Evolutionary conservation across 2,329 filamentous ascomycete species (phyloP), one percentile per base, ranked within the genome.

Genomic region (Fusarium subtropicale): DNA sequence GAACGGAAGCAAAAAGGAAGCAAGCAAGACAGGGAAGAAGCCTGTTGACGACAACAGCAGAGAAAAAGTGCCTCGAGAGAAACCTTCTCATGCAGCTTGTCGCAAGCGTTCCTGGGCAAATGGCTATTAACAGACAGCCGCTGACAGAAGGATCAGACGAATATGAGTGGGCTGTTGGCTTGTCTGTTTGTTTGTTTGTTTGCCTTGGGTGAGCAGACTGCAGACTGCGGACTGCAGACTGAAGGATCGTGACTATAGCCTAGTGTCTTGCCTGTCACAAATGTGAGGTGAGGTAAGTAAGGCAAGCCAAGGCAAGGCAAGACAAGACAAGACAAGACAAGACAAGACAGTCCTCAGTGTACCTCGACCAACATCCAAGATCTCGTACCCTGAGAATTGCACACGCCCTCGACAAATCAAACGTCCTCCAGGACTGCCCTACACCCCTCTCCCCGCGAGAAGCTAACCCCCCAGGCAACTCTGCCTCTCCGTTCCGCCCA

Each of bases 1-100:
- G 47, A 34, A n/a, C 46, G 45, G 66, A 69, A 69, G 60, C 51
- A 65, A 57, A 62, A 41, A 61, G 39, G 39, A 65, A 62, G 42
- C 52, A 57, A 44, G 51, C 55, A 12, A 20, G 26, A 41, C 66
- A 68, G 66, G 66, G 66, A 63, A 67, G 41, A 70, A 50, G 62
- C 61, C 55, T 67, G 61, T 33, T 30, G n/a, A 31, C 26, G 4
- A 34, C 20, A n/a, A 18, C 12, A 51, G 48, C 57, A 46, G 54
- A 64, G 60, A 51, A 52, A n/a, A 46, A 48, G 36, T 60, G 56
- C 65, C 24, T 54, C 22, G 36, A 63, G 66, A 64, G 65, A 51
- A n/a, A 13, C 5, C 38, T 50, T 54, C 47, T 63, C 39, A 51
- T 66, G 60, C 50, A 59, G 50, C 45, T 38, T 20, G 44, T 47